Conservation (phyloP, 2,329 filamentous ascomycete species). For the Hypomyces perniciosus region DNA sequence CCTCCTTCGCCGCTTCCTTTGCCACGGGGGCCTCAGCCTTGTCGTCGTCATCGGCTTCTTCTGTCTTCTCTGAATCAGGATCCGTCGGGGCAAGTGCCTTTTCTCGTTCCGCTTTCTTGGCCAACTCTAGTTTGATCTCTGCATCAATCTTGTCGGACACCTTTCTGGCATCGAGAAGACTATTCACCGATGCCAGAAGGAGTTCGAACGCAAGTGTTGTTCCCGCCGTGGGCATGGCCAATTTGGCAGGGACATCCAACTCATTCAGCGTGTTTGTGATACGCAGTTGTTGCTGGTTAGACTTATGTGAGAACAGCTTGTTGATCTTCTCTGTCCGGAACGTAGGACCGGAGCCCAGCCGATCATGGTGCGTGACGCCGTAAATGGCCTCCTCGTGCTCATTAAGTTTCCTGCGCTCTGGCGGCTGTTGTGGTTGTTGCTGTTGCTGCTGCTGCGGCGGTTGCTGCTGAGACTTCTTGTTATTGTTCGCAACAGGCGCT, state of each 20-base stretch:
- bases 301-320: slow-evolving; percentile 73
- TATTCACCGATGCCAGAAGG: slow-evolving; percentile 61
- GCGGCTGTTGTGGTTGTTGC: slow-evolving; percentile 29
- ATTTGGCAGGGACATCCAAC: slow-evolving; percentile 62
- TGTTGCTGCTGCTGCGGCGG: slow-evolving; percentile 28
- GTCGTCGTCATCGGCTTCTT: slow-evolving; percentile 13
- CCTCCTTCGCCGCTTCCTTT: slow-evolving; percentile 17
- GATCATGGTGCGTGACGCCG: slow-evolving; percentile 80
- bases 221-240: slow-evolving; percentile 67
- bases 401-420: slow-evolving; percentile 63
- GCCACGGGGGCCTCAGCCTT: slow-evolving; percentile 7
- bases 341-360: slow-evolving; percentile 76
- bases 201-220: slow-evolving; percentile 67
- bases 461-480: slow-evolving; percentile 42
- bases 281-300: slow-evolving; percentile 66
- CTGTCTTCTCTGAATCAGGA: slow-evolving; percentile 5
- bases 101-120: slow-evolving; percentile 49
- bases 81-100: slow-evolving; percentile 26
- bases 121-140: slow-evolving; percentile 58
- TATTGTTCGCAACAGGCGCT: slow-evolving; percentile 35
- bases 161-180: slow-evolving; percentile 68
- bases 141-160: slow-evolving; percentile 68
- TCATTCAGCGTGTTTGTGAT: slow-evolving; percentile 68
- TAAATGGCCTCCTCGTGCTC: slow-evolving; percentile 72
- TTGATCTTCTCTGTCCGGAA: slow-evolving; percentile 83